Conservation (phyloP, 805 yeast genomes). For the Candida germanica region DNA sequence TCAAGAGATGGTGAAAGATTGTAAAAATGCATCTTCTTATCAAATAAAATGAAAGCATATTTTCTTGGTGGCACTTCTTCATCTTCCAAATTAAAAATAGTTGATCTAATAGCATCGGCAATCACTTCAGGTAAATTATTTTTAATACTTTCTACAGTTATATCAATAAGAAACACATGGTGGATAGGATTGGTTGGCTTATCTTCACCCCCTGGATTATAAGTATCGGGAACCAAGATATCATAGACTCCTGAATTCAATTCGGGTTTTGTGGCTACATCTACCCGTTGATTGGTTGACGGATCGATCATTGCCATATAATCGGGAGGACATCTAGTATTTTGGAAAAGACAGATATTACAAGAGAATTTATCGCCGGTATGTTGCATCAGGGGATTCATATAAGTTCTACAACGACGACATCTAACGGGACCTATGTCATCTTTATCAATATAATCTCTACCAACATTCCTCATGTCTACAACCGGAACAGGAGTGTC, state of each 20-base stretch:
- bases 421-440: conserved; percentile 80
- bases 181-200: conserved; percentile 48
- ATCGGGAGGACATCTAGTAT: conserved; percentile 64
- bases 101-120: conserved; percentile 66
- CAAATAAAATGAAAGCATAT: conserved; percentile 74
- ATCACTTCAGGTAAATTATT: conserved; percentile 60
- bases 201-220: conserved; percentile 48
- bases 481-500: conserved; percentile 66
- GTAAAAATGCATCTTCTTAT: conserved; percentile 68
- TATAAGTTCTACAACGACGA: conserved; percentile 84
- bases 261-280: conserved; percentile 67
- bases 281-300: conserved; percentile 51
- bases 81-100: conserved; percentile 21
- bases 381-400: conserved; percentile 79
- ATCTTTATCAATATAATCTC: conserved; percentile 18
- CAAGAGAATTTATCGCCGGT: conserved; percentile 67
- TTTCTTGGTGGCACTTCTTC: conserved; percentile 20
- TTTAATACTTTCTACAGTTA: conserved; percentile 54
- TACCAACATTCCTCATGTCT: conserved; percentile 48
- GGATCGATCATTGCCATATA: conserved; percentile 61
- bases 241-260: conserved; percentile 82
- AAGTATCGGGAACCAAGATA: conserved; percentile 69
- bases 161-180: conserved; percentile 73
- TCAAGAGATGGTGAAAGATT: conserved; percentile 58
- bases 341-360: conserved; percentile 76